Percentiles rank a stretch among this genome's conserved stretches.
These are phyloP conservation scores for Neurospora intermedia DNA, from an alignment of 495 filamentous ascomycete species.

Conservation along the genomic window DNA sequence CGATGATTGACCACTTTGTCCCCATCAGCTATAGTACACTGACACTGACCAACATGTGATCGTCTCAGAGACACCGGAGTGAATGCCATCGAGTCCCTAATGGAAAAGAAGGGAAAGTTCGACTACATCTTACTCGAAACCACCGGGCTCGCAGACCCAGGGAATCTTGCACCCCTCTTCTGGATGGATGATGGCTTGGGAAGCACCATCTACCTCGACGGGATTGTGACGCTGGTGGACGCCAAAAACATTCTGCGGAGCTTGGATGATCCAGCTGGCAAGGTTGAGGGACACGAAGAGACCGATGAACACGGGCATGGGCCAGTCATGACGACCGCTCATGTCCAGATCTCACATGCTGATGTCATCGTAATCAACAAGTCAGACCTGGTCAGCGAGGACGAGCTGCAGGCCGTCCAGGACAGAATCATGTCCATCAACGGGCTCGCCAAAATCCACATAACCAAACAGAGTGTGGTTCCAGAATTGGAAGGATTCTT, in stretches of 20 bases:
- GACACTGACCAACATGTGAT: not conserved
- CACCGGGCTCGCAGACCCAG: slow-evolving; percentile 88
- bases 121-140: slow-evolving; percentile 98
- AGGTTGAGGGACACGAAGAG: slow-evolving; percentile 47
- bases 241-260: slow-evolving; percentile 79
- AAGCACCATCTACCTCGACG: slow-evolving; percentile 90
- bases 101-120: slow-evolving; percentile 85
- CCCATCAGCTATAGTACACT: not conserved
- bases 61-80: slow-evolving; percentile 70
- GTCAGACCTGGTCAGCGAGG: slow-evolving; percentile 65
- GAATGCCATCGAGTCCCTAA: slow-evolving; percentile 88
- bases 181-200: slow-evolving; percentile 95
- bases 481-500: slow-evolving; percentile 75
- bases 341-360: slow-evolving; percentile 94
- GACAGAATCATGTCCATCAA: slow-evolving; percentile 75
- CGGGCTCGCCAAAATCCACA: slow-evolving; percentile 72
- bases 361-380: slow-evolving; percentile 95
- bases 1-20: not conserved
- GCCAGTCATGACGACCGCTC: slow-evolving; percentile 72
- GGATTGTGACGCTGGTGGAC: slow-evolving; percentile 92
- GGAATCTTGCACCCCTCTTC: slow-evolving; percentile 90
- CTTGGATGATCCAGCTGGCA: slow-evolving; percentile 61
- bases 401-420: slow-evolving; percentile 53
- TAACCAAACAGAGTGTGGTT: slow-evolving; percentile 68
- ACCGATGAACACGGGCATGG: slow-evolving; percentile 34